Evolutionary conservation across 768 basidiomycete genomes (phyloP).

Genomic region (Rhodocollybia butyracea): DNA sequence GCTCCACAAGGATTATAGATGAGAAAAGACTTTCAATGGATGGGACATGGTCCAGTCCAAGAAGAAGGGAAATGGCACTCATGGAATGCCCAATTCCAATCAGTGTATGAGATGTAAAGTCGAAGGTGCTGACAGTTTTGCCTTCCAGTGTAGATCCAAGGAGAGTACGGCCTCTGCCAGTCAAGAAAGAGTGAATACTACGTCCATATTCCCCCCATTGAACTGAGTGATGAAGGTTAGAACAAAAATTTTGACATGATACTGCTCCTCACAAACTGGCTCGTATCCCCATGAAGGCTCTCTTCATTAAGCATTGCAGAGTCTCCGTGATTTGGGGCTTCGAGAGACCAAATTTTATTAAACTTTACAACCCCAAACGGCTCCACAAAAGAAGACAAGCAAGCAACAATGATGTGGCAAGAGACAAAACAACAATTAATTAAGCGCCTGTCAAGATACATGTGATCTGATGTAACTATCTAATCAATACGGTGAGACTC

Average conservation of each 20-base stretch:
- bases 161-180: slow-evolving; percentile 45
- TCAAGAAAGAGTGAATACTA: slow-evolving; percentile 42
- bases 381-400: too few relatives aligned
- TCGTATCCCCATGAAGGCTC: slow-evolving; percentile 37
- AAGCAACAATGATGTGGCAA: too few relatives aligned
- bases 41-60: background rate
- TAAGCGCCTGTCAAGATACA: too few relatives aligned
- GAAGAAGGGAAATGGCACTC: slow-evolving; percentile 30
- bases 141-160: slow-evolving; percentile 23
- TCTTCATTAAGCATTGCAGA: slow-evolving; percentile 46
- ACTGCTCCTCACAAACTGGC: slow-evolving; percentile 30
- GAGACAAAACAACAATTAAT: too few relatives aligned
- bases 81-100: slow-evolving; percentile 57
- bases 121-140: background rate
- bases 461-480: too few relatives aligned
- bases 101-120: slow-evolving; percentile 31
- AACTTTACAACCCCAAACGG: too few relatives aligned
- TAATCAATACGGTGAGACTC: too few relatives aligned
- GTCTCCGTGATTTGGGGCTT: slow-evolving; percentile 55
- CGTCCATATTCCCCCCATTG: slow-evolving; percentile 54
- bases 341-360: slow-evolving; percentile 33
- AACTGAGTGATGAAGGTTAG: too few relatives aligned
- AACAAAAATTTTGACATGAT: background rate
- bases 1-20: slow-evolving; percentile 42
- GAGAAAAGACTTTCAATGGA: slow-evolving; percentile 27